Evolutionary conservation across 1,284 basidiomycete genomes (phyloP), one percentile per base, ranked within the genome.

Genomic region (Pseudozyma thailandica): DNA sequence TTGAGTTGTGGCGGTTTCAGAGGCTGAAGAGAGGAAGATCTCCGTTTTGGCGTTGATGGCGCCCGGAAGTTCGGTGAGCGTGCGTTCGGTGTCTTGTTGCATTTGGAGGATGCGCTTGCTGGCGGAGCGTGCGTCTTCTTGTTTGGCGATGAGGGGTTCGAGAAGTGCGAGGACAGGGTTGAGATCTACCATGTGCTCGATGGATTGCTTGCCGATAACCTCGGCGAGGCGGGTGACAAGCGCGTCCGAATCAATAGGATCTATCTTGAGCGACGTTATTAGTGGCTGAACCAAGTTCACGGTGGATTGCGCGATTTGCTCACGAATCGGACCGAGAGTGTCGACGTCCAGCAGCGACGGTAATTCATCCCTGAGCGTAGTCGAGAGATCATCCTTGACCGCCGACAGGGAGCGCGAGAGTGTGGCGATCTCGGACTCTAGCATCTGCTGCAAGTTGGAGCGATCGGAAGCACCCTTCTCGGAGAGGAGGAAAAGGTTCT

Each of bases 31-130:
- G 3, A 79, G 48, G 50, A 79, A 72, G 42, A 78, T 66, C 55
- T 78, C 75, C 16, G 72, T 68, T 66, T 79, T 79, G 23, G 75
- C 75, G 21, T 74, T 78, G 65, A 79, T 72, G 1, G 75, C 71
- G 1, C 52, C 51, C 2, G 77, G 77, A 12, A 79, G 48, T 37
- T 71, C 72, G 6, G 57, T 50, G 3, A 79, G 47, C 20, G 64
- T 69, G 13, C 54, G 55, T 51, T 78, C 71, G 26, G 72, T 56
- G 37, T 79, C 75, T n/a, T 69, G 43, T 41, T 78, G 77, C 6
- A 59, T 58, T 42, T 74, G 69, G 8, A 77, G 44, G 9, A 78
- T 72, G 39, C 60, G 52, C 26, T 59, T 64, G 43, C 66, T 55
- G 18, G 72, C 38, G 1, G 52, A 30, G 8, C 64, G 52, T 0